These are phyloP conservation scores for Alternaria brassicae DNA, from an alignment of 2,329 filamentous ascomycete species.

Conservation along the genomic window DNA sequence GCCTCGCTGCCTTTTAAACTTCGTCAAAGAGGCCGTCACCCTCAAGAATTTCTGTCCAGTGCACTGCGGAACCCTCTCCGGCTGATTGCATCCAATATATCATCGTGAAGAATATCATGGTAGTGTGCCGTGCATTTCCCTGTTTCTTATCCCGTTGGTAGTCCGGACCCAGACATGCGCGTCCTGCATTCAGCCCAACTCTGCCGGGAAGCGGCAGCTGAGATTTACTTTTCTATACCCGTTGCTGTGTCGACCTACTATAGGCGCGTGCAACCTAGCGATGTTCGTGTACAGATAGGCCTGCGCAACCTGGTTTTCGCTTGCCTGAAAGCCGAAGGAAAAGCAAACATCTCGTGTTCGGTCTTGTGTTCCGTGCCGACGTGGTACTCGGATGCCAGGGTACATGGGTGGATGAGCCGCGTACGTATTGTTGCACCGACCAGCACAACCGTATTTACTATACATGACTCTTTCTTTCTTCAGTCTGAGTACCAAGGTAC, in stretches of 20 bases:
- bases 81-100: background rate
- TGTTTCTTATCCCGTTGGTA: background rate
- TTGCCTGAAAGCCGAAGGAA: background rate
- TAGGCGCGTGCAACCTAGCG: conserved; percentile 3
- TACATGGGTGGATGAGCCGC: background rate
- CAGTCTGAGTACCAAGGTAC: background rate
- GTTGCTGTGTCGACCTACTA: conserved; percentile 15
- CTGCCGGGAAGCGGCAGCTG: background rate
- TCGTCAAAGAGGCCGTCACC: background rate
- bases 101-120: background rate
- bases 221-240: conserved; percentile 3
- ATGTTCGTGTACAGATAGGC: background rate
- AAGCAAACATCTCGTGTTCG: conserved; percentile 1
- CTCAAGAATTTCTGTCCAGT: background rate
- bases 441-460: too few species aligned
- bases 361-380: background rate
- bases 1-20: background rate
- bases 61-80: background rate
- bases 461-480: too few species aligned
- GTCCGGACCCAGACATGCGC: background rate
- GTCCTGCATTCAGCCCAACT: background rate
- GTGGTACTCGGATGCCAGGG: too few species aligned
- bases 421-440: background rate
- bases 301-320: background rate
- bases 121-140: background rate